A percentile compares a stretch with the other conserved stretches of the same genome.
Conservation (phyloP, 768 basidiomycete species). For the Lentinula sp. region DNA sequence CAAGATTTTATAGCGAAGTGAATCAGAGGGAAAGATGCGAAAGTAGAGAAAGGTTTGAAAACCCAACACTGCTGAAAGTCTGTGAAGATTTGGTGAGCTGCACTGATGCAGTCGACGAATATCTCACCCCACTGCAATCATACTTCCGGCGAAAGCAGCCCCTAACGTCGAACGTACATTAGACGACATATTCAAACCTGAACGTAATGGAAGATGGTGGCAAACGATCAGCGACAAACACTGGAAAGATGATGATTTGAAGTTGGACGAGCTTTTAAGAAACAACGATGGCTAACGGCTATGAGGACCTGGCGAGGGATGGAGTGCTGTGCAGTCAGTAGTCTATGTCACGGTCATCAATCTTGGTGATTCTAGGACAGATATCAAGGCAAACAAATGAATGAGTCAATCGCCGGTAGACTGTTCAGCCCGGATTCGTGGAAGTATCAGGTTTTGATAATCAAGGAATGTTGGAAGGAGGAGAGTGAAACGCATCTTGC, state of each 20-base stretch:
- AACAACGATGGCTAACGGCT: no score
- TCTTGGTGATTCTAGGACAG: not conserved
- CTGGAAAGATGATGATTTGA: not conserved
- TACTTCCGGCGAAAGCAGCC: conserved; percentile 6
- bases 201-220: not conserved
- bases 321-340: not conserved
- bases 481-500: no score
- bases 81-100: not conserved
- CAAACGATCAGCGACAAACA: not conserved
- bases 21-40: conserved; percentile 8
- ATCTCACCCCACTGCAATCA: conserved; percentile 8
- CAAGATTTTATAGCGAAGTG: conserved; percentile 7
- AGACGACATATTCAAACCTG: conserved; percentile 1
- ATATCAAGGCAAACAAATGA: not conserved
- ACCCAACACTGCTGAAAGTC: conserved; percentile 10
- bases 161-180: conserved; percentile 5
- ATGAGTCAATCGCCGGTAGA: not conserved
- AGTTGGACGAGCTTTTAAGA: not conserved
- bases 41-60: conserved; percentile 13
- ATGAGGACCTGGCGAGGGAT: no score
- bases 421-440: not conserved
- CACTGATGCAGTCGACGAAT: not conserved
- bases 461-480: not conserved
- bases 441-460: not conserved
- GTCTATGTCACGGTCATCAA: not conserved